These are phyloP conservation scores for Fusarium hostae DNA, from an alignment of 2,329 filamentous ascomycete genomes.

Conservation along the genomic window DNA sequence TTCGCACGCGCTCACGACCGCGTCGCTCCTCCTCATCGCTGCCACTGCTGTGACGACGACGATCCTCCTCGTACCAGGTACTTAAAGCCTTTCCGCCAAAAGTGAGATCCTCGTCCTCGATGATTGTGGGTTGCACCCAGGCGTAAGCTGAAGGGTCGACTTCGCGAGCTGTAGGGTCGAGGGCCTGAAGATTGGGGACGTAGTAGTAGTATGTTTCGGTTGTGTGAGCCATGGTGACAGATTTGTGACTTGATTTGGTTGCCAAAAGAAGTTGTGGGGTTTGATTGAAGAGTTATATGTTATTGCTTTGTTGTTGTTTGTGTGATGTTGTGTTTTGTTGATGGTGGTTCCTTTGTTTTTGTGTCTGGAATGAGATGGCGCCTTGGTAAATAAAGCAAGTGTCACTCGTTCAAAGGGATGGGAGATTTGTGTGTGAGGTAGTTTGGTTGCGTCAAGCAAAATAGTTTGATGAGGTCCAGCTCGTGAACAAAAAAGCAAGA, in stretches of 20 bases:
- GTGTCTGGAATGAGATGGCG: slow-evolving; percentile 27
- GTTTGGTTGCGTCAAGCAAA: slow-evolving; percentile 38
- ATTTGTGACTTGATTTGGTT: background rate
- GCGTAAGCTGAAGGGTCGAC: slow-evolving; percentile 49
- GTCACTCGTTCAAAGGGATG: slow-evolving; percentile 13
- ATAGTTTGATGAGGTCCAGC: slow-evolving; percentile 33
- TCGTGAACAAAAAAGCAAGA: slow-evolving; percentile 18
- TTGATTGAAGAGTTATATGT: slow-evolving; percentile 15
- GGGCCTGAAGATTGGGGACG: slow-evolving; percentile 48
- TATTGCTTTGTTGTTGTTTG: slow-evolving; percentile 8
- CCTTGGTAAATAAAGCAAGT: slow-evolving; percentile 34
- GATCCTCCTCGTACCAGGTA: slow-evolving; percentile 70
- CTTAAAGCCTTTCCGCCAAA: slow-evolving; percentile 70
- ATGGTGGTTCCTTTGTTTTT: slow-evolving; percentile 28
- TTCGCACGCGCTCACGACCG: slow-evolving; percentile 53
- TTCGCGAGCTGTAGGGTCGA: slow-evolving; percentile 49
- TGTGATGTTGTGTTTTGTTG: background rate
- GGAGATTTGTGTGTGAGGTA: slow-evolving; percentile 3
- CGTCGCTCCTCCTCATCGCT: slow-evolving; percentile 53
- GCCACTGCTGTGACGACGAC: slow-evolving; percentile 56
- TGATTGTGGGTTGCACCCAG: slow-evolving; percentile 66
- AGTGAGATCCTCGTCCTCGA: slow-evolving; percentile 70
- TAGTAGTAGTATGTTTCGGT: slow-evolving; percentile 48
- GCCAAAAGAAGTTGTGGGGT: background rate
- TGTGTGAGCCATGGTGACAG: slow-evolving; percentile 37